Evolutionary conservation across 1,284 basidiomycete species (phyloP).

Genomic region (Ustilago cynodontis): DNA sequence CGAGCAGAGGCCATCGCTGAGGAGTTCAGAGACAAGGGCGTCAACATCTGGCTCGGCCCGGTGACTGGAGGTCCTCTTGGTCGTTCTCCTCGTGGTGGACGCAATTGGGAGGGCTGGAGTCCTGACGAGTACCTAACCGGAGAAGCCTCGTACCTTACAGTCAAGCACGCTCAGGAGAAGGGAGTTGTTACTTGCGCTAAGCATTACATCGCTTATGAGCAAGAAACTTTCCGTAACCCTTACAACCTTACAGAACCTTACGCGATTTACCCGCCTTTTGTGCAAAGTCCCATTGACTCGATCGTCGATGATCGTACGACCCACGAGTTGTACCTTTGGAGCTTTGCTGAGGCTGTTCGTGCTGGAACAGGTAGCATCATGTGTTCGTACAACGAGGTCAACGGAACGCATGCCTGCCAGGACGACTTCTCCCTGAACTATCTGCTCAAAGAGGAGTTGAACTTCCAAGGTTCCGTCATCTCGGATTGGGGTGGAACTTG

Average conservation of each 20-base stretch:
- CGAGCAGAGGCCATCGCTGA: slow-evolving; percentile 82
- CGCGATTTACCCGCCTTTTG: slow-evolving; percentile 30
- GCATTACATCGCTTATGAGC: slow-evolving; percentile 66
- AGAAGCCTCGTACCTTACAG: slow-evolving; percentile 42
- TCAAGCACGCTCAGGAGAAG: slow-evolving; percentile 55
- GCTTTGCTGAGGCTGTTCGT: slow-evolving; percentile 72
- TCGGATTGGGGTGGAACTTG: slow-evolving; percentile 59
- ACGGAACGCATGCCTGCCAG: slow-evolving; percentile 78
- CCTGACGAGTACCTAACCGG: slow-evolving; percentile 54
- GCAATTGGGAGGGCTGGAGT: slow-evolving; percentile 80
- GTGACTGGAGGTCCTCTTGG: slow-evolving; percentile 70
- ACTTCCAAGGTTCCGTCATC: slow-evolving; percentile 80
- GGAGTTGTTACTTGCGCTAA: slow-evolving; percentile 69
- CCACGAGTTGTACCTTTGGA: slow-evolving; percentile 72
- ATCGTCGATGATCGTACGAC: slow-evolving; percentile 82
- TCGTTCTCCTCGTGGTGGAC: slow-evolving; percentile 76
- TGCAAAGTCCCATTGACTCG: slow-evolving; percentile 72
- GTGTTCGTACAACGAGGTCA: slow-evolving; percentile 74
- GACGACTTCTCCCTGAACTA: slow-evolving; percentile 78
- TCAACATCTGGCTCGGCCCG: slow-evolving; percentile 77
- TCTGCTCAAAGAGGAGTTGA: slow-evolving; percentile 79
- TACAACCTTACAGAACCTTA: slow-evolving; percentile 35
- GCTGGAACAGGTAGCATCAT: slow-evolving; percentile 71
- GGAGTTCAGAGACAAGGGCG: slow-evolving; percentile 83
- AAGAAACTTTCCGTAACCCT: slow-evolving; percentile 56